Evolutionary conservation across 1,139 yeast species (phyloP), one percentile per base, ranked within the genome.

Genomic region (Protomyces lactucae-debilis): DNA sequence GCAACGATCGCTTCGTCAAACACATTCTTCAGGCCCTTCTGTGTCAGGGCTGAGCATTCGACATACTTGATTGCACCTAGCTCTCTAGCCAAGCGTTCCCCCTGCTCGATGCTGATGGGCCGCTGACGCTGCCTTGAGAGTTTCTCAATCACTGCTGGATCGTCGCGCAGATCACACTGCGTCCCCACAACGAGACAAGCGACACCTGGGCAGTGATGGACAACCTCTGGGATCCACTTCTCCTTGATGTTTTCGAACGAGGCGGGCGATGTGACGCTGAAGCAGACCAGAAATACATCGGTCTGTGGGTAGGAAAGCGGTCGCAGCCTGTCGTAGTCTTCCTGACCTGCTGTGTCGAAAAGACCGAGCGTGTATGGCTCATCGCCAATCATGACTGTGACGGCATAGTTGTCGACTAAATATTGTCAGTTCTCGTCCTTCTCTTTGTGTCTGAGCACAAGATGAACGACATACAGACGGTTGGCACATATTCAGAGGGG

Each of bases 271-370:
- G 95, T 89, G 66, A 92, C 97, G 61, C 95, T 86, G 77, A 92
- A 92, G 77, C 98, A 92, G 64, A 91, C 96, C 72, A 93, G 82
- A 75, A 93, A 93, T 57, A 93, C 97, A 76, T 92, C 98, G 16
- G 99, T 93, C 65, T 95, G 93, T 25, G 99, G 98, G 76, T 93
- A 93, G 66, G 96, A 87, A 72, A 93, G 83, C 10, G 99, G 99
- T 78, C 99, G 88, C 75, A 93, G 81, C 75, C 99, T 84, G 78
- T 93, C 99, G 76, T 93, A 93, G 80, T 93, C 98, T 82, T 92
- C 98, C 80, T 93, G 99, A 55, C 99, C 99, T 23, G 99, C 98
- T 55, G 99, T 93, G 79, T 93, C 99, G 75, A 92, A 93, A 69
- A 93, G 80, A 16, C 98, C 98, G 73, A 93, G 83, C 25, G 97